Conservation (phyloP, 805 yeast species). For the Torulaspora gathmanii region DNA sequence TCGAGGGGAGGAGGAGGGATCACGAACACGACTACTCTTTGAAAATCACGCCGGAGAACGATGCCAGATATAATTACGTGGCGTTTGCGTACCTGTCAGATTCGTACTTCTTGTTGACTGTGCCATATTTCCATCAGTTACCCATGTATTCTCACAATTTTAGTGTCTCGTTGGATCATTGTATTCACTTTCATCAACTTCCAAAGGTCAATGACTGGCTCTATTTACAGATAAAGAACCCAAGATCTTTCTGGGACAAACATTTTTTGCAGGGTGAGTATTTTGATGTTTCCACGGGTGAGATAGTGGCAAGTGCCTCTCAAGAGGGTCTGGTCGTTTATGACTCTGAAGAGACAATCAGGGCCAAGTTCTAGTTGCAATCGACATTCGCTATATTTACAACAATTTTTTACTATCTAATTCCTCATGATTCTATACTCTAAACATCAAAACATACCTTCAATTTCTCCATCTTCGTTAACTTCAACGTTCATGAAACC, state of each 20-base stretch:
- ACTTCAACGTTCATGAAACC: conserved; percentile 87
- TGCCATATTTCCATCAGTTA: conserved; percentile 48
- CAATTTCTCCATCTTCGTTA: conserved; percentile 73
- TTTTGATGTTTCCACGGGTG: conserved; percentile 43
- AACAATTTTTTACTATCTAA: not conserved
- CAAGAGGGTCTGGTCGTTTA: conserved; percentile 56
- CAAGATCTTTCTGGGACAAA: conserved; percentile 49
- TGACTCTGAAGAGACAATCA: conserved; percentile 17
- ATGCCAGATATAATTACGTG: conserved; percentile 44
- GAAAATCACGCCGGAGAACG: conserved; percentile 21
- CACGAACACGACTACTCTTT: conserved; percentile 1
- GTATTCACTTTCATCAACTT: conserved; percentile 56
- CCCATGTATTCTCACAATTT: conserved; percentile 45
- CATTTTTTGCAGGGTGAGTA: conserved; percentile 56
- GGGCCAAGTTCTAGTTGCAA: conserved; percentile 20
- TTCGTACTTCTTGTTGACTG: conserved; percentile 47
- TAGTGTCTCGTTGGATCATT: conserved; percentile 61
- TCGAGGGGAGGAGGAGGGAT: not conserved
- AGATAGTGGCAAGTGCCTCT: conserved; percentile 52
- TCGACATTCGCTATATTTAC: not conserved
- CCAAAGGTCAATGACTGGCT: conserved; percentile 48
- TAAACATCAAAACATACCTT: conserved; percentile 57
- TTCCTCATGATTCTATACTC: conserved; percentile 1
- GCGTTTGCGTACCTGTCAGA: conserved; percentile 60
- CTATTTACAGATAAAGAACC: conserved; percentile 44